phyloP scores from a whole-genome alignment of 805 yeast species.

The Hanseniaspora osmophila region DNA sequence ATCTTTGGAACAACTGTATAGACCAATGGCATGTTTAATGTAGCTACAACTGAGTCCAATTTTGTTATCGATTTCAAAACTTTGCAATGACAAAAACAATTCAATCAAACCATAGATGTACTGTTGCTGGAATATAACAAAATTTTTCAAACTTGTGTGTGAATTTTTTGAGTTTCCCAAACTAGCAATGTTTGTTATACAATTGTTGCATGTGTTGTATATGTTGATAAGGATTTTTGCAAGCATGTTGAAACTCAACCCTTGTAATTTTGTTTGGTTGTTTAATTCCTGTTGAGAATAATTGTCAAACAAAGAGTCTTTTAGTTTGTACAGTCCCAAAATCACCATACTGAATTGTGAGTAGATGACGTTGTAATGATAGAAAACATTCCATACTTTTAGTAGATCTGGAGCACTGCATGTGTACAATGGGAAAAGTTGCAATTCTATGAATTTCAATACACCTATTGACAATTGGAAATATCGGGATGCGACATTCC shows the following conservation, averaged over 20 bases:
- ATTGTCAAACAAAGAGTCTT: background rate
- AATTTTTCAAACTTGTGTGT: too few relatives aligned
- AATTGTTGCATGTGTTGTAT: background rate
- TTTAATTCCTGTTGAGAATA: background rate
- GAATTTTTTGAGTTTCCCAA: too few relatives aligned
- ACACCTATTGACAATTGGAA: constrained; percentile 1
- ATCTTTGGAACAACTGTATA: background rate
- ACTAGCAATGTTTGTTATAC: background rate
- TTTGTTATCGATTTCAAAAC: constrained; percentile 1
- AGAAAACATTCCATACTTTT: background rate
- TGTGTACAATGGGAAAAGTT: background rate
- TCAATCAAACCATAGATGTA: background rate
- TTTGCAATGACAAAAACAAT: background rate
- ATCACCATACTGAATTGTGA: background rate
- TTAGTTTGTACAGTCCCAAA: background rate
- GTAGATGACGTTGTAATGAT: background rate
- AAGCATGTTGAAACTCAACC: background rate
- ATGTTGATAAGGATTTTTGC: background rate
- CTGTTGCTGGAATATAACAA: background rate
- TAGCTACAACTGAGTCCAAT: background rate
- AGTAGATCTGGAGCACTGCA: background rate
- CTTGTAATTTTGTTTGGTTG: background rate
- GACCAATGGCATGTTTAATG: background rate
- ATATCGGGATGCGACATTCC: background rate
- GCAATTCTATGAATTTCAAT: background rate